Evolutionary conservation across 495 filamentous ascomycete species (phyloP).

Genomic region (Talaromyces liani): DNA sequence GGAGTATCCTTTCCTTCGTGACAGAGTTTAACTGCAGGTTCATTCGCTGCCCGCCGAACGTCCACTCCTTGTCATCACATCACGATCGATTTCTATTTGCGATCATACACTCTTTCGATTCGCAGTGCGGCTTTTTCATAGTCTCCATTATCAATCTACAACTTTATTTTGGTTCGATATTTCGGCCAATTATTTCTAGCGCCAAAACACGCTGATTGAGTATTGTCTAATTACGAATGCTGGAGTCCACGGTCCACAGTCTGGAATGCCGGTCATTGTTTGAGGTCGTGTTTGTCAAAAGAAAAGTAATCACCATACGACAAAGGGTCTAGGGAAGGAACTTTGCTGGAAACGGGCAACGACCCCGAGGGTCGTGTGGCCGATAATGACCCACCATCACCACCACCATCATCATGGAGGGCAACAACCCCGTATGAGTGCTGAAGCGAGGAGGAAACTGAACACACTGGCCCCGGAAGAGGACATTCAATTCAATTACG

Average conservation of each 20-base stretch:
- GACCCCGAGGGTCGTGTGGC: neutral
- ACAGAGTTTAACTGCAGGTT: neutral
- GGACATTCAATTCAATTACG: neutral
- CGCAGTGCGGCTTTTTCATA: neutral
- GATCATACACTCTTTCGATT: neutral
- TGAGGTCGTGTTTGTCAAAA: neutral
- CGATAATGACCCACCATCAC: slow-evolving; percentile 21
- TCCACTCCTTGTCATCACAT: slow-evolving; percentile 20
- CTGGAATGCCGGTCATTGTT: neutral
- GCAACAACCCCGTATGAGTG: slow-evolving; percentile 15
- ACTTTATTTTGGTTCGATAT: neutral
- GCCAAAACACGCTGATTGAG: neutral
- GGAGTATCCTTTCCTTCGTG: neutral
- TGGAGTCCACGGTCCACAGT: neutral
- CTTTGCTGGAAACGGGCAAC: neutral
- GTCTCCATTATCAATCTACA: neutral
- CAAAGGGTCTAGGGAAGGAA: neutral
- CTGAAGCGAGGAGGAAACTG: slow-evolving; percentile 8
- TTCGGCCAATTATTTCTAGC: neutral
- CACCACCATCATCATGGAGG: slow-evolving; percentile 15
- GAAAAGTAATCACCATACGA: neutral
- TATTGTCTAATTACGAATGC: neutral
- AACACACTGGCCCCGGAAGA: neutral
- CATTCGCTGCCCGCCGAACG: slow-evolving; percentile 21
- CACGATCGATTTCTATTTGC: neutral